Percentiles rank a stretch among this genome's conserved stretches.
Evolutionary conservation across 306 rosid genomes (phyloP).

Genomic region (Alnus rubra): DNA sequence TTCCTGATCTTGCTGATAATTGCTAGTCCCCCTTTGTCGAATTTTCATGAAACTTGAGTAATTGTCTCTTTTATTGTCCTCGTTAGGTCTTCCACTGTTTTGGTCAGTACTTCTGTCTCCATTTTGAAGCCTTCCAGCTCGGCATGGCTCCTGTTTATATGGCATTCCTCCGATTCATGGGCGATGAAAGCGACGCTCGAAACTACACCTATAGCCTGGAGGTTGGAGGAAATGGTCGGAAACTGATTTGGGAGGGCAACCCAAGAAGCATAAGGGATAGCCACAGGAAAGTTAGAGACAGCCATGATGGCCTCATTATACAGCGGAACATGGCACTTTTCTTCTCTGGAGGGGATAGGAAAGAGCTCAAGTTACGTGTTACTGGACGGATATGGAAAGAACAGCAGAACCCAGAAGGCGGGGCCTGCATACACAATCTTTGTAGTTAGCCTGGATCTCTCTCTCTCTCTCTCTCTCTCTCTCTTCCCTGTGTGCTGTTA

Average conservation of each 20-base stretch:
- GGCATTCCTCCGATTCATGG: conserved; percentile 83
- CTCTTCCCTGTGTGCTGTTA: conserved; percentile 21
- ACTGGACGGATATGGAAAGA: conserved; percentile 83
- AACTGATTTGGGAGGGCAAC: conserved; percentile 65
- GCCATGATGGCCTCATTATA: conserved; percentile 75
- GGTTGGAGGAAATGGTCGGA: conserved; percentile 75
- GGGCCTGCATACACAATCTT: conserved; percentile 57
- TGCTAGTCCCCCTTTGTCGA: background rate
- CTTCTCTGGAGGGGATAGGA: conserved; percentile 80
- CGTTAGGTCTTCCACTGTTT: conserved; percentile 75
- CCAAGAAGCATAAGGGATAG: conserved; percentile 74
- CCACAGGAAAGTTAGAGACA: conserved; percentile 72
- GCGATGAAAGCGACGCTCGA: conserved; percentile 62
- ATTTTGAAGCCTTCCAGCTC: conserved; percentile 82
- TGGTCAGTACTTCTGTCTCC: conserved; percentile 78
- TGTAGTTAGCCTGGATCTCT: conserved; percentile 45
- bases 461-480: conserved; percentile 9
- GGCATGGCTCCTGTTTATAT: conserved; percentile 78
- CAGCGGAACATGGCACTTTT: conserved; percentile 75
- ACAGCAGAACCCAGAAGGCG: conserved; percentile 65
- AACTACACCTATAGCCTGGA: conserved; percentile 75
- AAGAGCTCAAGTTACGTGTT: conserved; percentile 72
- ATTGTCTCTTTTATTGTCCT: conserved; percentile 14
- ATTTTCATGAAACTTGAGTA: conserved; percentile 19
- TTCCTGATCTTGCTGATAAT: background rate